phyloP scores from a whole-genome alignment of 192 early-diverging fungal species.

The Geranomyces variabilis region DNA sequence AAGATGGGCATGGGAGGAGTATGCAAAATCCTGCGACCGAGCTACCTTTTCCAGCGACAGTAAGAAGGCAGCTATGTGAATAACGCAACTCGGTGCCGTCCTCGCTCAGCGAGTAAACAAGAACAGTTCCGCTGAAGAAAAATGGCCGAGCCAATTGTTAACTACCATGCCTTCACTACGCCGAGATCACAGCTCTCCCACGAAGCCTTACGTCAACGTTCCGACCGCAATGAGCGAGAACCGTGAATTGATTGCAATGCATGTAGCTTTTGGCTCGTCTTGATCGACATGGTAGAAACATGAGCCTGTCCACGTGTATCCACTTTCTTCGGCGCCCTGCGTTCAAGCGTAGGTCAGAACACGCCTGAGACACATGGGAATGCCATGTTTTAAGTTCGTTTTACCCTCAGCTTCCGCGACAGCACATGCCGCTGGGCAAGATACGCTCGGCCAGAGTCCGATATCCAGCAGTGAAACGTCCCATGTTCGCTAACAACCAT shows the following conservation, averaged over 20 bases:
- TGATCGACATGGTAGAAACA: slow-evolving; percentile 37
- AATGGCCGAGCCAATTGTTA: not conserved
- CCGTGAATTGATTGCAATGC: slow-evolving; percentile 67
- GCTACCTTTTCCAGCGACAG: slow-evolving; percentile 3
- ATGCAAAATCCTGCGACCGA: not conserved
- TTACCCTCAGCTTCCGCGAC: not conserved
- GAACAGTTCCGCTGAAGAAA: slow-evolving; percentile 52
- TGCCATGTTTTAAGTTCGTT: too few relatives aligned
- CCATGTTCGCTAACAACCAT: slow-evolving; percentile 11
- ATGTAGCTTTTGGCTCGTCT: slow-evolving; percentile 41
- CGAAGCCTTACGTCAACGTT: slow-evolving; percentile 13
- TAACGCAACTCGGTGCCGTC: slow-evolving; percentile 46
- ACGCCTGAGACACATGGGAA: not conserved
- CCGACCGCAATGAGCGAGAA: slow-evolving; percentile 77
- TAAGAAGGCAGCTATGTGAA: slow-evolving; percentile 49
- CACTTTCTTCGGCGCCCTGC: slow-evolving; percentile 4
- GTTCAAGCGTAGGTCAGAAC: not conserved
- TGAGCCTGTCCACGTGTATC: slow-evolving; percentile 34
- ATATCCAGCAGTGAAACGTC: slow-evolving; percentile 47
- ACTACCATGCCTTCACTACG: too few relatives aligned
- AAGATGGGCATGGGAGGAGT: not conserved
- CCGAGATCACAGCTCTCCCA: too few relatives aligned
- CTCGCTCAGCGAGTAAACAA: slow-evolving; percentile 57
- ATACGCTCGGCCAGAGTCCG: slow-evolving; percentile 67
- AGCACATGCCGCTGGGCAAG: slow-evolving; percentile 43